Conservation (phyloP, 2,329 filamentous ascomycete species). For the Ilyonectria sp. region DNA sequence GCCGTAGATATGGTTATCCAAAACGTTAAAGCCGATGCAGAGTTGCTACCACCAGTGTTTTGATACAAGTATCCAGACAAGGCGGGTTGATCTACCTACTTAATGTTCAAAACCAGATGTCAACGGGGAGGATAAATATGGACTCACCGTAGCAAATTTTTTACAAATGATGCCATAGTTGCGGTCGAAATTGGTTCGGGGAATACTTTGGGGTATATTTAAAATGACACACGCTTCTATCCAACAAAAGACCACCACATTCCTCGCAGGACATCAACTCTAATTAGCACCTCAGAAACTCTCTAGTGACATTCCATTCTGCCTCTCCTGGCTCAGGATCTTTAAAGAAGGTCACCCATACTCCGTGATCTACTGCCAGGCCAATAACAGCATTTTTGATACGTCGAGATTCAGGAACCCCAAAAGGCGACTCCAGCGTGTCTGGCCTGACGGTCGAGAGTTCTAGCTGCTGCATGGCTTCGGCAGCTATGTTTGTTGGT, state of each 20-base stretch:
- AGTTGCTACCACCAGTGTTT: no score
- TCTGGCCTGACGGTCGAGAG: constrained; percentile 19
- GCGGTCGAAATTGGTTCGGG: no score
- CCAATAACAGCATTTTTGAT: constrained; percentile 53
- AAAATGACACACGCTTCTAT: no score
- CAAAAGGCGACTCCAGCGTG: constrained; percentile 47
- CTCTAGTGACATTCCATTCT: constrained; percentile 50
- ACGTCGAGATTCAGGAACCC: constrained; percentile 44
- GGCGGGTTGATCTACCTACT: no score
- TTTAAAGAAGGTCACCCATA: constrained; percentile 51
- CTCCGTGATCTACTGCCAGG: constrained; percentile 39
- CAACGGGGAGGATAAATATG: no score
- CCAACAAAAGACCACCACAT: background rate
- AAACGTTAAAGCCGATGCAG: no score
- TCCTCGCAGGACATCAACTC: background rate
- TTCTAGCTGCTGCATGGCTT: constrained; percentile 37
- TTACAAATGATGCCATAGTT: no score
- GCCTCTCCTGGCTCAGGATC: constrained; percentile 41
- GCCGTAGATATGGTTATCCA: no score
- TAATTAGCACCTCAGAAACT: constrained; percentile 44
- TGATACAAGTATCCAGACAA: no score
- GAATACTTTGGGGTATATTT: no score
- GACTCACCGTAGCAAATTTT: no score
- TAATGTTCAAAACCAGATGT: no score
- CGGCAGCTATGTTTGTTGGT: constrained; percentile 32